phyloP scores from a whole-genome alignment of 1,139 yeast species.

The Pichia norvegensis region DNA sequence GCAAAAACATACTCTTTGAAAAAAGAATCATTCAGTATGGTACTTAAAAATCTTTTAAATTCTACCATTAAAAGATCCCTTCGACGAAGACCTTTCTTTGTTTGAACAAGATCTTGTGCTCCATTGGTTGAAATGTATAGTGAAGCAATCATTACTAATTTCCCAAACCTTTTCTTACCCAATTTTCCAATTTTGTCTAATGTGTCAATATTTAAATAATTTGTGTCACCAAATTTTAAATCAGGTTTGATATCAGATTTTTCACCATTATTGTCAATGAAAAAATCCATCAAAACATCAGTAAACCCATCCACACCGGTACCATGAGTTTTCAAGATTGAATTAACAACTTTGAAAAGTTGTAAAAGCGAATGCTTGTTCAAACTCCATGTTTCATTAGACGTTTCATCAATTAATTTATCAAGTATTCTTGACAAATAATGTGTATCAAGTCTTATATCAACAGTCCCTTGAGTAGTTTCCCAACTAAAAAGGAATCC shows the following conservation, averaged over 20 bases:
- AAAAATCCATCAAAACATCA: slow-evolving; percentile 13
- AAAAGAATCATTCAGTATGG: slow-evolving; percentile 20
- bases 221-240: not conserved
- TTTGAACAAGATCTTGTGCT: slow-evolving; percentile 15
- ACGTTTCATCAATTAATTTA: slow-evolving; percentile 18
- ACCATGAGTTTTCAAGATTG: slow-evolving; percentile 17
- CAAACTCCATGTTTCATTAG: slow-evolving; percentile 20
- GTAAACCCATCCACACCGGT: slow-evolving; percentile 9
- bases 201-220: not conserved
- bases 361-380: slow-evolving; percentile 20
- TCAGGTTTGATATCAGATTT: slow-evolving; percentile 6
- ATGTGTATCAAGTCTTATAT: slow-evolving; percentile 20
- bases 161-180: slow-evolving; percentile 12
- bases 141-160: slow-evolving; percentile 16
- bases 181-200: not conserved
- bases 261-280: slow-evolving; percentile 10
- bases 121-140: slow-evolving; percentile 13
- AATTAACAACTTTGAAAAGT: slow-evolving; percentile 21
- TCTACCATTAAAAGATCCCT: slow-evolving; percentile 22
- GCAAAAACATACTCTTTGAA: slow-evolving; percentile 22
- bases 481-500: slow-evolving; percentile 18
- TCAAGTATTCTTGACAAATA: slow-evolving; percentile 18
- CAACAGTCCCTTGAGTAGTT: slow-evolving; percentile 8
- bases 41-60: slow-evolving; percentile 24
- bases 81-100: slow-evolving; percentile 13